A percentile compares a stretch with the other conserved stretches of the same genome.
These are phyloP conservation scores for Cordyceps cateniannulata DNA, from an alignment of 2,329 filamentous ascomycete genomes.

Conservation along the genomic window DNA sequence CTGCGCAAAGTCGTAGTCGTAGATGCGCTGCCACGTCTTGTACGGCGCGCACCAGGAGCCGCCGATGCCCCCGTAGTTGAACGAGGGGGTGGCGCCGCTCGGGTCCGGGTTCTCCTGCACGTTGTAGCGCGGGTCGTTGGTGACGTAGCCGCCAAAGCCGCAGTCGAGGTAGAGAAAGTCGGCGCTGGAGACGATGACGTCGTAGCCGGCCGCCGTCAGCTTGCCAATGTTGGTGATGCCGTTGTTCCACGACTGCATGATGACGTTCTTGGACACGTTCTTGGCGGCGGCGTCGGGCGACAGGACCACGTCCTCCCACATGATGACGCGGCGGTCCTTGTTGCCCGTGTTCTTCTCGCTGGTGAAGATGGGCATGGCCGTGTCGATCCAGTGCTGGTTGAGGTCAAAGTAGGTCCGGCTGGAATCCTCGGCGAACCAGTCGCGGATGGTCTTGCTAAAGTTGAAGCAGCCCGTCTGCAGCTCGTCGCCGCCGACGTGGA, in stretches of 20 bases:
- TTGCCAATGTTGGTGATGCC: constrained; percentile 45
- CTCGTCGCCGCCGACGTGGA: constrained; percentile 51
- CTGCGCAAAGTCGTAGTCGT: constrained; percentile 49
- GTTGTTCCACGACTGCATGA: constrained; percentile 51
- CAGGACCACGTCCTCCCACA: constrained; percentile 51
- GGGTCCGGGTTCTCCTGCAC: constrained; percentile 44
- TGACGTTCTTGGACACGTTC: constrained; percentile 41
- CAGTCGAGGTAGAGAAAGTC: constrained; percentile 54
- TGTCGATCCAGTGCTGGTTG: constrained; percentile 48
- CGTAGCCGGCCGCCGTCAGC: constrained; percentile 42
- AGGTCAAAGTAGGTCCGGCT: constrained; percentile 42
- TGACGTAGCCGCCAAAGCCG: constrained; percentile 45
- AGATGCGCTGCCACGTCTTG: constrained; percentile 55
- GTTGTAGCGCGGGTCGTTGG: constrained; percentile 51
- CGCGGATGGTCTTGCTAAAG: constrained; percentile 41
- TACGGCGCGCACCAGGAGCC: constrained; percentile 54
- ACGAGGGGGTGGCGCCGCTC: constrained; percentile 29
- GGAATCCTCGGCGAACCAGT: constrained; percentile 44
- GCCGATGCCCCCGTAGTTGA: constrained; percentile 48
- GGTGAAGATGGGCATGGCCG: constrained; percentile 42
- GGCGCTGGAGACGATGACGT: constrained; percentile 48
- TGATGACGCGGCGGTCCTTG: constrained; percentile 44
- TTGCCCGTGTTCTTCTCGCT: constrained; percentile 17
- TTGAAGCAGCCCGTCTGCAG: constrained; percentile 49
- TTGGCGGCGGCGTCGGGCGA: constrained; percentile 35